phyloP scores from a whole-genome alignment of 495 filamentous ascomycete species.

The Aspergillus avenaceus region DNA sequence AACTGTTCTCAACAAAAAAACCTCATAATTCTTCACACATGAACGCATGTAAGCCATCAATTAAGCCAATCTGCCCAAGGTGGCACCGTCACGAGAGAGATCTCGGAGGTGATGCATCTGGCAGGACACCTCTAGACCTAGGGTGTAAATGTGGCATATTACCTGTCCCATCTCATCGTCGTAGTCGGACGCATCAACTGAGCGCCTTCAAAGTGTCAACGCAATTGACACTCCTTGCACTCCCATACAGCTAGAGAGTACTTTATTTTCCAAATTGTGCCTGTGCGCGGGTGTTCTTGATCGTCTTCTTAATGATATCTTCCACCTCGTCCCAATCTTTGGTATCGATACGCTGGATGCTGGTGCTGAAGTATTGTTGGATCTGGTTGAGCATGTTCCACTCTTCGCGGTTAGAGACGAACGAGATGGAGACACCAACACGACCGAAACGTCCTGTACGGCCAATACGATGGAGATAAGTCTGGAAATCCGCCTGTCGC shows the following conservation, averaged over 20 bases:
- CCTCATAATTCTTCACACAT: not conserved
- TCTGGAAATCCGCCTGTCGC: slow-evolving; percentile 71
- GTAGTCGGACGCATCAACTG: no score
- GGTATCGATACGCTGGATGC: slow-evolving; percentile 56
- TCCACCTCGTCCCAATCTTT: slow-evolving; percentile 88
- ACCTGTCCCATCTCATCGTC: no score
- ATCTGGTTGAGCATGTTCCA: slow-evolving; percentile 75
- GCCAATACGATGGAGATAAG: slow-evolving; percentile 97
- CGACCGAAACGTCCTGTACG: slow-evolving; percentile 96
- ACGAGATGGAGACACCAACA: slow-evolving; percentile 91
- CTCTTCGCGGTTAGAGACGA: slow-evolving; percentile 75
- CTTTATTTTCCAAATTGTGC: slow-evolving; percentile 41
- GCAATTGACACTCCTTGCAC: no score
- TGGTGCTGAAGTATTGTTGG: slow-evolving; percentile 60
- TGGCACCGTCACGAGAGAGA: no score
- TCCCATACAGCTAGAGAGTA: not conserved
- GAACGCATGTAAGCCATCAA: not conserved
- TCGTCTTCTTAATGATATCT: slow-evolving; percentile 69
- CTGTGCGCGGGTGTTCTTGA: slow-evolving; percentile 74
- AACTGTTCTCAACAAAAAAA: not conserved
- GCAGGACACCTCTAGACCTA: not conserved
- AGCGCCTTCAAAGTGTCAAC: no score
- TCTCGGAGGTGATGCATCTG: no score
- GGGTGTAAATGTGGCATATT: no score
- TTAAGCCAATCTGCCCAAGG: not conserved